These are phyloP conservation scores for Cryptococcus floricola DNA, from an alignment of 1,284 basidiomycete species.

Conservation along the genomic window DNA sequence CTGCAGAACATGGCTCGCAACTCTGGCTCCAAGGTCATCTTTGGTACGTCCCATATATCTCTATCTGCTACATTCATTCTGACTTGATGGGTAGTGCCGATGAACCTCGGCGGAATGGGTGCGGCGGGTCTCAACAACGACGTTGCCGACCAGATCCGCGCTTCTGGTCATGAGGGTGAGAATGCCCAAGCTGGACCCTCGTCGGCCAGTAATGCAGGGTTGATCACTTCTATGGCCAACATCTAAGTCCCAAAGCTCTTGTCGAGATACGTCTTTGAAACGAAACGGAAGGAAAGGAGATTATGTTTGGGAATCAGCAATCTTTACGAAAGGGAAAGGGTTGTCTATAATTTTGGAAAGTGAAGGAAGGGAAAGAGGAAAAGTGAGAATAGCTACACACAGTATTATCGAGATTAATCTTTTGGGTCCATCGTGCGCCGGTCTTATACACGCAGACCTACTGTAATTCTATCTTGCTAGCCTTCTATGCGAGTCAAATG, in stretches of 20 bases:
- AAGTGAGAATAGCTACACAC: neutral
- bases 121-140: conserved; percentile 32
- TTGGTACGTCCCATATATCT: conserved; percentile 51
- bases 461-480: neutral
- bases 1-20: conserved; percentile 68
- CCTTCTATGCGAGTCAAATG: neutral
- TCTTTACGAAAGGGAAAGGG: neutral
- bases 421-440: neutral
- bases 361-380: neutral
- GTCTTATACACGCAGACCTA: neutral
- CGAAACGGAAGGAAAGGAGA: too few species aligned
- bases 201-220: conserved; percentile 30
- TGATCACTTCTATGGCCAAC: conserved; percentile 39
- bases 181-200: conserved; percentile 14
- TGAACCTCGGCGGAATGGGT: conserved; percentile 48
- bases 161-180: conserved; percentile 25
- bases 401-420: neutral
- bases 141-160: conserved; percentile 38
- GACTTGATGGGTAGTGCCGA: conserved; percentile 30
- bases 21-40: conserved; percentile 79
- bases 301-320: neutral
- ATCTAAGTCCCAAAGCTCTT: conserved; percentile 13
- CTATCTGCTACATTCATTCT: neutral
- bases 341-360: neutral
- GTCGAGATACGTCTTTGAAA: neutral